Evolutionary conservation across 352 stramenopile species (phyloP), one percentile per base, ranked within the genome.

Genomic region (Globisporangium takayamanum): DNA sequence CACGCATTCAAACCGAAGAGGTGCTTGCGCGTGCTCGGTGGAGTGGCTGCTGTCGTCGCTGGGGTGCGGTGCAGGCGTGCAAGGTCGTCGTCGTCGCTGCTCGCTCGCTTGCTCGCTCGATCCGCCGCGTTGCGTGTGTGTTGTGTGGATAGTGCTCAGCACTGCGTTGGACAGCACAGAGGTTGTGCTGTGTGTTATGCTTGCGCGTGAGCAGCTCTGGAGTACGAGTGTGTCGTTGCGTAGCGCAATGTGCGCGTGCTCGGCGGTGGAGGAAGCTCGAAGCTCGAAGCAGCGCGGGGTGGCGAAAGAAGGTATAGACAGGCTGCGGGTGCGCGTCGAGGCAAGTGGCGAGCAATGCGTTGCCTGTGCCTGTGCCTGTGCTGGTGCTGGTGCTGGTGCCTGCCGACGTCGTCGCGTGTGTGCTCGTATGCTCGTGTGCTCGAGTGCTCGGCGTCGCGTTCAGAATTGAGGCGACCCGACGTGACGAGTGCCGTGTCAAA

Each of bases 1-100:
- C 75, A 78, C 79, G 79, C 79, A 89, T 89, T 53, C 68, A 70
- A 49, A 20, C 44, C 44, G 33, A 39, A 26, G n/a, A 22, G 44
- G 44, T 22, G n/a, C 20, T 15, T 26, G 44, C 20, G n/a, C 44
- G 44, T 46, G 41, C 41, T 46, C 41, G 41, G 18, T 46, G 14
- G 41, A 20, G 41, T 46, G 18, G 41, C 6, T 12, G 18, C 18
- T 12, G 14, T 16, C 14, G 18, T n/a, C 41, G 41, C 41, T 8
- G 41, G 16, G 14, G 4, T 18, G 41, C 14, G 14, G 11, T 44
- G 33, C 7, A 39, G 5, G 33, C 33, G 33, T 12, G 33, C 33
- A 39, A 39, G 30, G 30, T 36, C 30, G 33, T 39, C 3, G 33
- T 11, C 10, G 33, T 39, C 33, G 33, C 30, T 36, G 30, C 33